Evolutionary conservation across 345 rosid genomes (phyloP).

Genomic region (Gossypium rotundifolium): DNA sequence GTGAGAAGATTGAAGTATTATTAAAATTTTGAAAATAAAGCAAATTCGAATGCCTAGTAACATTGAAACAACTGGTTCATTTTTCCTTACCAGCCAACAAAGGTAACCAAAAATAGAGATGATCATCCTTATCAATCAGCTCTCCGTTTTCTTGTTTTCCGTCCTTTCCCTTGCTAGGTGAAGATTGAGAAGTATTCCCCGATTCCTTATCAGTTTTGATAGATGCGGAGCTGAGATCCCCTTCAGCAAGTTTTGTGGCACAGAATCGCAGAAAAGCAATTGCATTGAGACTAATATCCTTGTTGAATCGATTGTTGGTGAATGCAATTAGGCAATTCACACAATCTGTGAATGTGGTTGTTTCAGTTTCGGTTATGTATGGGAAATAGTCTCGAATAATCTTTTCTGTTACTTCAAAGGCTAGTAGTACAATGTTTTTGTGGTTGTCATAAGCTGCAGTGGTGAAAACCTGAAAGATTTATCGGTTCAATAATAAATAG

Average conservation of each 20-base stretch:
- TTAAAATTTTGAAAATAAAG: constrained; percentile 8
- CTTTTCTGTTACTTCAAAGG: constrained; percentile 96
- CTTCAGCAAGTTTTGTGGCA: constrained; percentile 93
- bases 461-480: constrained; percentile 70
- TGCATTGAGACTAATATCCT: constrained; percentile 85
- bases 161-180: constrained; percentile 43
- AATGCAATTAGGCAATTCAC: constrained; percentile 95
- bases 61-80: constrained; percentile 15
- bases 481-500: constrained; percentile 2
- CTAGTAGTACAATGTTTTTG: constrained; percentile 84
- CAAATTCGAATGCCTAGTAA: constrained; percentile 14
- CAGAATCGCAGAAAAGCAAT: constrained; percentile 90
- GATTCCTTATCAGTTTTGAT: constrained; percentile 63
- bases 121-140: constrained; percentile 56
- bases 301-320: constrained; percentile 89
- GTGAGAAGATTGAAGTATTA: constrained; percentile 5
- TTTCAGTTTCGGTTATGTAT: constrained; percentile 94
- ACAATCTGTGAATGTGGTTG: constrained; percentile 97
- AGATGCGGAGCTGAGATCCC: constrained; percentile 68
- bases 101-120: constrained; percentile 95
- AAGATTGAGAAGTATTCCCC: constrained; percentile 46
- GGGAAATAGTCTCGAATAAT: constrained; percentile 94
- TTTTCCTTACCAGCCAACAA: constrained; percentile 75
- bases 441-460: constrained; percentile 99
- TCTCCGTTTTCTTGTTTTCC: constrained; percentile 61